Conservation (phyloP, 441 rosid species). For the Jatropha multifida region DNA sequence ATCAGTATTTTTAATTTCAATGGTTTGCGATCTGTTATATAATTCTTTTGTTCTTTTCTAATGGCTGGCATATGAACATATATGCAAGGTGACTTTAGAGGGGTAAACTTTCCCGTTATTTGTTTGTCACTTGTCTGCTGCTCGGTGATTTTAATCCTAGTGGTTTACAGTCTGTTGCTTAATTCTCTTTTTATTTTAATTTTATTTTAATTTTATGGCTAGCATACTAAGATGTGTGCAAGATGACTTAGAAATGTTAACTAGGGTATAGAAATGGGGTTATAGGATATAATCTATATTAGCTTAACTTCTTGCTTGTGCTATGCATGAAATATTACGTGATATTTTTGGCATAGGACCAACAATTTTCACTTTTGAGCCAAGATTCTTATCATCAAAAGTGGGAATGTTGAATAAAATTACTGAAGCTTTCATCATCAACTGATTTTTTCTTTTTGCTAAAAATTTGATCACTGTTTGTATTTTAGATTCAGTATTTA, state of each 20-base stretch:
- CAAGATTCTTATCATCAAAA: neutral
- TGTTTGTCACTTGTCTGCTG: slow-evolving; percentile 14
- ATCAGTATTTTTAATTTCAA: too few species aligned
- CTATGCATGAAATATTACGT: neutral
- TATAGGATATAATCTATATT: neutral
- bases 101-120: neutral
- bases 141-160: neutral
- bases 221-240: neutral
- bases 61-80: too few species aligned
- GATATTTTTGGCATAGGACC: slow-evolving; percentile 1
- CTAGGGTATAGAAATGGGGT: neutral
- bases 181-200: neutral
- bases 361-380: neutral
- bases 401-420: neutral
- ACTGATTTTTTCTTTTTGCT: neutral
- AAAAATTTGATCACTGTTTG: neutral
- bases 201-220: neutral
- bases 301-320: neutral
- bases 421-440: slow-evolving; percentile 3
- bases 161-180: slow-evolving; percentile 2
- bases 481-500: neutral
- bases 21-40: too few species aligned
- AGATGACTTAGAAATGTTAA: neutral
- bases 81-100: too few species aligned
- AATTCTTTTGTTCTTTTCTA: too few species aligned